Evolutionary conservation across 2,329 filamentous ascomycete genomes (phyloP).

Genomic region (Colletotrichum cereale): DNA sequence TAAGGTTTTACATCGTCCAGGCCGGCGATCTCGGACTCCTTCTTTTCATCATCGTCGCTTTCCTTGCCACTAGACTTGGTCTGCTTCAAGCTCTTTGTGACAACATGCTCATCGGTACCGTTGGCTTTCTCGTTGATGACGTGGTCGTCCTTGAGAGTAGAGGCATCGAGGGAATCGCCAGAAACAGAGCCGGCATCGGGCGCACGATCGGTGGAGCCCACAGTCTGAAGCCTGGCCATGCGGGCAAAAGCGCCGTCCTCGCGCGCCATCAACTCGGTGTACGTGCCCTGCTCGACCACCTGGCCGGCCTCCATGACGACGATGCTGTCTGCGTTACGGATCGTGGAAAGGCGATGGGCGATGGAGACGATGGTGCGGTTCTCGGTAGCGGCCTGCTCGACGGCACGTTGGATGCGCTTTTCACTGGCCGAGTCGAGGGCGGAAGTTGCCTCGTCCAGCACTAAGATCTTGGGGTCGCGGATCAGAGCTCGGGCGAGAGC

Average conservation of each 20-base stretch:
- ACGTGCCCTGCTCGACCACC: constrained; percentile 73
- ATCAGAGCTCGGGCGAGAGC: constrained; percentile 63
- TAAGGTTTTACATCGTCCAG: constrained; percentile 41
- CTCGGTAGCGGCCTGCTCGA: constrained; percentile 52
- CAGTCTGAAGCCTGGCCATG: constrained; percentile 44
- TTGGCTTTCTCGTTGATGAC: constrained; percentile 25
- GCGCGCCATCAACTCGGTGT: constrained; percentile 68
- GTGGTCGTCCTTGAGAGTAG: constrained; percentile 37
- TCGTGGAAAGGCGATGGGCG: constrained; percentile 72
- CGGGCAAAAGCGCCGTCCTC: constrained; percentile 50
- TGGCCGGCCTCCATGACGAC: constrained; percentile 72
- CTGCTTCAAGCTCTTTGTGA: constrained; percentile 12
- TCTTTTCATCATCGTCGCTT: constrained; percentile 8
- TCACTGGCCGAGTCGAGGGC: constrained; percentile 64
- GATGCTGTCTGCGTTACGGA: constrained; percentile 75
- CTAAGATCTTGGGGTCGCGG: constrained; percentile 60
- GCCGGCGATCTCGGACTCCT: constrained; percentile 22
- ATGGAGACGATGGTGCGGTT: constrained; percentile 75
- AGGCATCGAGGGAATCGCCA: constrained; percentile 39
- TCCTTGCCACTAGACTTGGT: constrained; percentile 16
- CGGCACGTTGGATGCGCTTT: constrained; percentile 57
- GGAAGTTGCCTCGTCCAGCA: constrained; percentile 67
- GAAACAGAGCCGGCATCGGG: constrained; percentile 38
- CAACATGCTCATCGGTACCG: constrained; percentile 12
- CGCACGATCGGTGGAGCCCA: constrained; percentile 37